A percentile compares a stretch with the other conserved stretches of the same genome.
These are phyloP conservation scores for Aphanocladium album DNA, from an alignment of 2,329 filamentous ascomycete species.

Conservation along the genomic window DNA sequence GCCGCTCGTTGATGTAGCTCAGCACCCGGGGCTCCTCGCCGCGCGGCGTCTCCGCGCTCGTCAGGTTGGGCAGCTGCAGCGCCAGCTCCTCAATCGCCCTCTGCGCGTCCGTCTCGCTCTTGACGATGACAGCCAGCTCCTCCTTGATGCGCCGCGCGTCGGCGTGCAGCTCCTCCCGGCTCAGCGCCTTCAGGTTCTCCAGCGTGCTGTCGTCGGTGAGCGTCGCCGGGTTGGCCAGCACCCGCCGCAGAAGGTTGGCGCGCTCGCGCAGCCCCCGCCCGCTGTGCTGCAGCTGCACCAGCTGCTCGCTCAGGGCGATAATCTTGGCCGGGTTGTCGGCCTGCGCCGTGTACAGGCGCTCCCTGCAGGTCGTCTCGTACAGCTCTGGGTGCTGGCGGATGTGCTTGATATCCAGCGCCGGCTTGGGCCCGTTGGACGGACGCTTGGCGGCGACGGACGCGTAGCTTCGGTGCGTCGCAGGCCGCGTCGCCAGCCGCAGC, in stretches of 20 bases:
- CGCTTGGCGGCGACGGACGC: slow-evolving; percentile 35
- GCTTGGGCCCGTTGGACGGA: slow-evolving; percentile 69
- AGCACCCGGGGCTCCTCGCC: slow-evolving; percentile 62
- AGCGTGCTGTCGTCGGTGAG: slow-evolving; percentile 39
- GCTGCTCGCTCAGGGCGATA: slow-evolving; percentile 49
- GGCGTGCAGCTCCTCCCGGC: slow-evolving; percentile 51
- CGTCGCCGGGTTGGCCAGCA: slow-evolving; percentile 49
- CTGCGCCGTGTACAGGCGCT: slow-evolving; percentile 71
- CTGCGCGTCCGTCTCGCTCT: slow-evolving; percentile 53
- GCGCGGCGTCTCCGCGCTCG: slow-evolving; percentile 67
- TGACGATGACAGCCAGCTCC: slow-evolving; percentile 55
- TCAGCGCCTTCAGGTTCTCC: slow-evolving; percentile 29
- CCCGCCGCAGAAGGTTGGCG: slow-evolving; percentile 56
- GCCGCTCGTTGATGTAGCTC: slow-evolving; percentile 71
- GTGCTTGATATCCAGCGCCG: slow-evolving; percentile 77
- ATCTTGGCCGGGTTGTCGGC: slow-evolving; percentile 53
- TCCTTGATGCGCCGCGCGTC: slow-evolving; percentile 63
- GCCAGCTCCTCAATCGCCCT: slow-evolving; percentile 70
- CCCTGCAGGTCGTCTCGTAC: slow-evolving; percentile 75
- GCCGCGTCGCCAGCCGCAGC: slow-evolving; percentile 15
- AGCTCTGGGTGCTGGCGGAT: slow-evolving; percentile 81
- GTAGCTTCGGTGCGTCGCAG: slow-evolving; percentile 18
- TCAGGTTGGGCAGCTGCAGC: slow-evolving; percentile 79
- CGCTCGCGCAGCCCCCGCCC: slow-evolving; percentile 59
- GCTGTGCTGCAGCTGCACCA: slow-evolving; percentile 55